Evolutionary conservation across 108 stramenopile genomes (phyloP), one percentile per base, ranked within the genome.

Genomic region (Pseudonitzschia multiseries): DNA sequence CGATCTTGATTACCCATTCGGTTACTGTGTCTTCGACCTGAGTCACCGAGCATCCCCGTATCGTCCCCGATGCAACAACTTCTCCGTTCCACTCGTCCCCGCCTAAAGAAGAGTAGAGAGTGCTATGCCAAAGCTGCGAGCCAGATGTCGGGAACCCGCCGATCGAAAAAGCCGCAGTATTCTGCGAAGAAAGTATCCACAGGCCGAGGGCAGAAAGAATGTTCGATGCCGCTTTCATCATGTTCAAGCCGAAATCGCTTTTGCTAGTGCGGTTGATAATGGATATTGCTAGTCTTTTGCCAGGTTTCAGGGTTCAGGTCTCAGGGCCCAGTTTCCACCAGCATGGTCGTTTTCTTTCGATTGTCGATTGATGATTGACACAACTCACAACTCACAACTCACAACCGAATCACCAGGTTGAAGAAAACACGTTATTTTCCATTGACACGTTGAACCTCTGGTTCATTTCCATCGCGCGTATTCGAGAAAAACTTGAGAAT

Each of bases 1-100:
- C 92, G 53, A 93, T 86, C 61, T 62, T 74, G 27, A 93, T 77
- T 5, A 79, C 79, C 79, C 88, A 93, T 44, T 88, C 86, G 6
- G 88, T 89, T 3, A 69, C 22, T 3, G 75, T 59, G 17, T 87
- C 86, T 14, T 75, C 77, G 13, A 83, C 86, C 27, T 68, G 75
- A 51, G 66, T 77, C 21, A 92, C 53, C 17, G 72, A 76, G 43
- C 90, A 89, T 18, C 90, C 90, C 27, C 73, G 72, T 26, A 92
- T 89, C 9, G 57, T 57, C 48, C 90, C 90, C 75, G 82, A 81
- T 21, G 63, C 50, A 18, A 78, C 88, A 13, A 92, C 85, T 60
- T 87, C 85, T 15, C 90, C 90, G 56, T 74, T 71, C 90, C 90
- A 89, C 26, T 51, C 64, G 27, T 65, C 56, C 53, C 13, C 36